Percentiles rank a stretch among this genome's conserved stretches.
Evolutionary conservation across 2,329 filamentous ascomycete genomes (phyloP).

Genomic region (Fusarium mundagurra): DNA sequence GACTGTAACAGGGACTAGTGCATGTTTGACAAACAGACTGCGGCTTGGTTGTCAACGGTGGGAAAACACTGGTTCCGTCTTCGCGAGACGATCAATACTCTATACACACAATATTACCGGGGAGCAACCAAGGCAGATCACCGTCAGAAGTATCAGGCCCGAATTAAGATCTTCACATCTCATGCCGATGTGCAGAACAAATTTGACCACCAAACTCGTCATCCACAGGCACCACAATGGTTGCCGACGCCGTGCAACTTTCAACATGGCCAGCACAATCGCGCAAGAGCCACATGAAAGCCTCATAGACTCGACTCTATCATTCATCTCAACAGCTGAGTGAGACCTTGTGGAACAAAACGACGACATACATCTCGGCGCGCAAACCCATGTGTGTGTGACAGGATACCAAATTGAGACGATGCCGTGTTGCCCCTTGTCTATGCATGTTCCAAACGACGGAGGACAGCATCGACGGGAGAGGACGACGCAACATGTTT

Average conservation of each 20-base stretch:
- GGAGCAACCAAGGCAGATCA: neutral
- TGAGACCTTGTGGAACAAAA: neutral
- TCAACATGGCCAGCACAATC: neutral
- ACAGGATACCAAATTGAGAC: conserved; percentile 25
- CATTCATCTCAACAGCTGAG: neutral
- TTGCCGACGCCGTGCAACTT: conserved; percentile 14
- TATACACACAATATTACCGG: neutral
- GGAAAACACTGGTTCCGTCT: neutral
- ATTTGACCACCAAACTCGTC: conserved; percentile 5
- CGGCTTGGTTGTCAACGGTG: neutral
- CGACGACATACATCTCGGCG: conserved; percentile 15
- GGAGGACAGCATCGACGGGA: conserved; percentile 24
- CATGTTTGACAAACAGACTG: neutral
- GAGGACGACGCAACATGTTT: conserved; percentile 31
- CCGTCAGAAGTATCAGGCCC: neutral
- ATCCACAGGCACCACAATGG: conserved; percentile 2
- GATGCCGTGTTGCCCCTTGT: conserved; percentile 14
- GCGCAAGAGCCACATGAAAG: neutral
- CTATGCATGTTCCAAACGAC: conserved; percentile 17
- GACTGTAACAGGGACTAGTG: neutral
- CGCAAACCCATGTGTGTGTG: conserved; percentile 18
- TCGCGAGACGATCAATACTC: neutral
- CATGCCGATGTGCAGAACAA: conserved; percentile 19
- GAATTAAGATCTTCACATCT: conserved; percentile 31
- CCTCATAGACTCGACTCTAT: conserved; percentile 15